These are phyloP conservation scores for Claviceps paspali DNA, from an alignment of 2,329 filamentous ascomycete genomes.

Conservation along the genomic window DNA sequence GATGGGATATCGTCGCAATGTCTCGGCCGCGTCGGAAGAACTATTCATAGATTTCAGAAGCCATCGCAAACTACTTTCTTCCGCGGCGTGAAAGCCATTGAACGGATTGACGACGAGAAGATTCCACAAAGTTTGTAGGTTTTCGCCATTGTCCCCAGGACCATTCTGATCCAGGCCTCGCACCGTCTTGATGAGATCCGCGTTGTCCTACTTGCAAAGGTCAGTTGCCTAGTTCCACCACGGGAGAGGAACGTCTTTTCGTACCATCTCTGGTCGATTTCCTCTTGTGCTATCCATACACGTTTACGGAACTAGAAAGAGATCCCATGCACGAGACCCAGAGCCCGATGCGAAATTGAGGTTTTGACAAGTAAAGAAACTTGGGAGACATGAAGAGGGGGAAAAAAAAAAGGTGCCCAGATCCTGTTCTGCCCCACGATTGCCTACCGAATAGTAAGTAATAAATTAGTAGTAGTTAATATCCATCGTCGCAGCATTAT, in stretches of 20 bases:
- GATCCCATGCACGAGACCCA: background rate
- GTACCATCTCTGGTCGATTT: conserved; percentile 2
- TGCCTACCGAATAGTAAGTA: too few species aligned
- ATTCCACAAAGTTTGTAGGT: conserved; percentile 33
- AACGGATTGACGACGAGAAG: conserved; percentile 27
- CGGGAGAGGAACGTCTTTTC: background rate
- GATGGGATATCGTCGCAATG: conserved; percentile 37
- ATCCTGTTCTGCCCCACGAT: background rate
- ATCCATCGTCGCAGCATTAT: too few species aligned
- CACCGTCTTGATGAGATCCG: conserved; percentile 34
- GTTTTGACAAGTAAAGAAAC: too few species aligned
- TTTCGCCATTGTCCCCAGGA: conserved; percentile 27
- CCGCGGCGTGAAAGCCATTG: conserved; percentile 33
- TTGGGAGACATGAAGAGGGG: too few species aligned
- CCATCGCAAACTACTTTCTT: conserved; percentile 45
- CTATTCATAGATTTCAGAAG: conserved; percentile 47
- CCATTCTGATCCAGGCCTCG: conserved; percentile 39
- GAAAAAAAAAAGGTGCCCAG: background rate
- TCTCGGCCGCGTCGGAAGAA: conserved; percentile 30
- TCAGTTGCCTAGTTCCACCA: background rate
- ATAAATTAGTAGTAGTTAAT: too few species aligned
- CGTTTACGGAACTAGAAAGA: background rate
- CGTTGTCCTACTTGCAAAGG: conserved; percentile 14
- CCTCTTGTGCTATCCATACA: background rate
- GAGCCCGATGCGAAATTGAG: too few species aligned